These are phyloP conservation scores for Kalaharituber pfeilii DNA, from an alignment of 2,329 filamentous ascomycete species.

Conservation along the genomic window DNA sequence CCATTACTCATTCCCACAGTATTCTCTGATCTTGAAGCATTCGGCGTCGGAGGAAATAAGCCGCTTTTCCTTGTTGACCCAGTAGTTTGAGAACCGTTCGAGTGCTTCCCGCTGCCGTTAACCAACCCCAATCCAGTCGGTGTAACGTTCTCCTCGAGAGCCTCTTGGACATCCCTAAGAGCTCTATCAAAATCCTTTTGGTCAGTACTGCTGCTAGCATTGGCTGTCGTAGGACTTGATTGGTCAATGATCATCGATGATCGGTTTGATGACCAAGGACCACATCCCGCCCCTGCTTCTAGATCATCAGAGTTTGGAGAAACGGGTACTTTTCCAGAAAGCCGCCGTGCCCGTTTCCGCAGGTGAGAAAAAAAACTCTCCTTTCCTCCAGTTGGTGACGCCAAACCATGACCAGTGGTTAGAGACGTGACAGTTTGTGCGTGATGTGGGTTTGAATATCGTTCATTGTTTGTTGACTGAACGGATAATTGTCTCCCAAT, in stretches of 20 bases:
- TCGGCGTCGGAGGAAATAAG: constrained; percentile 37
- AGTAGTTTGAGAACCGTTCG: constrained; percentile 23
- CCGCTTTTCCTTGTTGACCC: constrained; percentile 35
- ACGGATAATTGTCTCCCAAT: constrained; percentile 87
- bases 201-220: constrained; percentile 36
- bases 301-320: constrained; percentile 70
- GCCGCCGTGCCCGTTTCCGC: constrained; percentile 74
- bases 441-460: constrained; percentile 21
- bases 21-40: constrained; percentile 43
- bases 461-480: constrained; percentile 74
- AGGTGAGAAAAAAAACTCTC: constrained; percentile 98
- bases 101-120: background rate
- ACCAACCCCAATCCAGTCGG: background rate
- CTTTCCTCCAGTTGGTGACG: constrained; percentile 64
- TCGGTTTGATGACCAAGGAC: constrained; percentile 70
- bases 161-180: constrained; percentile 35
- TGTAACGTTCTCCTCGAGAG: constrained; percentile 17
- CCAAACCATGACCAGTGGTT: constrained; percentile 36
- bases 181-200: constrained; percentile 37
- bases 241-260: constrained; percentile 66
- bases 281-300: constrained; percentile 82
- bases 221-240: constrained; percentile 25
- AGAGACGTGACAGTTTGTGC: constrained; percentile 21
- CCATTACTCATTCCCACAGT: constrained; percentile 37
- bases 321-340: constrained; percentile 70